Percentiles rank a stretch among this genome's conserved stretches.
These are phyloP conservation scores for Hydnomerulius pinastri DNA, from an alignment of 768 basidiomycete genomes.

Conservation along the genomic window DNA sequence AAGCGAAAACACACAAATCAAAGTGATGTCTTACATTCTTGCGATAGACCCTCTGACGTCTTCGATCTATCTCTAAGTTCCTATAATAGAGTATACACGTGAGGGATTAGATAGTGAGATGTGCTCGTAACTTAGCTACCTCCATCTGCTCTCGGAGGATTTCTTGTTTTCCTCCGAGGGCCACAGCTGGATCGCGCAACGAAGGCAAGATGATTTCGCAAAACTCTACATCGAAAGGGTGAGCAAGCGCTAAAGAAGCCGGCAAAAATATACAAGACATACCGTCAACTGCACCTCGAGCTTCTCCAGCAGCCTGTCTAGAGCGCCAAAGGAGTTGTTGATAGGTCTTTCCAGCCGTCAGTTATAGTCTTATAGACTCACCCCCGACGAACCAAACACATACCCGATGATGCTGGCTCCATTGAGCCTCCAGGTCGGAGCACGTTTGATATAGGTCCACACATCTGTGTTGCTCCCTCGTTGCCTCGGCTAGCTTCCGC, in stretches of 20 bases:
- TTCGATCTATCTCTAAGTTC: slow-evolving; percentile 14
- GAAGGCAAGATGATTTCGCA: slow-evolving; percentile 17
- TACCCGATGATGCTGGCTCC: slow-evolving; percentile 18
- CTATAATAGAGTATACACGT: slow-evolving; percentile 8
- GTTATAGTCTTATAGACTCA: not conserved
- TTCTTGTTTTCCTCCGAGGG: slow-evolving; percentile 9
- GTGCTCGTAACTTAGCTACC: not conserved
- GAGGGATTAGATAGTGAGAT: not conserved
- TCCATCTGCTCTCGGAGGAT: slow-evolving; percentile 18
- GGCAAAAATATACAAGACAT: not conserved
- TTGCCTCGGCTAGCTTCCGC: slow-evolving; percentile 7
- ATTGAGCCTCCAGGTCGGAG: slow-evolving; percentile 9
- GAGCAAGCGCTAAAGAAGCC: not conserved
- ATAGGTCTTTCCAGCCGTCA: slow-evolving; percentile 12
- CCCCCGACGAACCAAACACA: not conserved
- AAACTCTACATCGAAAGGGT: slow-evolving; percentile 10
- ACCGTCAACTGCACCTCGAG: slow-evolving; percentile 20
- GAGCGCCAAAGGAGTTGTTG: slow-evolving; percentile 19
- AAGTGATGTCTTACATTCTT: slow-evolving; percentile 13
- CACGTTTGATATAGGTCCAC: slow-evolving; percentile 14
- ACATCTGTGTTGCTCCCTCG: slow-evolving; percentile 7
- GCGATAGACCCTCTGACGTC: slow-evolving; percentile 20
- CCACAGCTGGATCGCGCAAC: slow-evolving; percentile 8
- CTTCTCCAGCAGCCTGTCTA: slow-evolving; percentile 21
- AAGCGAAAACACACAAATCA: not conserved